Evolutionary conservation across 306 rosid genomes (phyloP), one percentile per base, ranked within the genome.

Genomic region (Malus fusca): DNA sequence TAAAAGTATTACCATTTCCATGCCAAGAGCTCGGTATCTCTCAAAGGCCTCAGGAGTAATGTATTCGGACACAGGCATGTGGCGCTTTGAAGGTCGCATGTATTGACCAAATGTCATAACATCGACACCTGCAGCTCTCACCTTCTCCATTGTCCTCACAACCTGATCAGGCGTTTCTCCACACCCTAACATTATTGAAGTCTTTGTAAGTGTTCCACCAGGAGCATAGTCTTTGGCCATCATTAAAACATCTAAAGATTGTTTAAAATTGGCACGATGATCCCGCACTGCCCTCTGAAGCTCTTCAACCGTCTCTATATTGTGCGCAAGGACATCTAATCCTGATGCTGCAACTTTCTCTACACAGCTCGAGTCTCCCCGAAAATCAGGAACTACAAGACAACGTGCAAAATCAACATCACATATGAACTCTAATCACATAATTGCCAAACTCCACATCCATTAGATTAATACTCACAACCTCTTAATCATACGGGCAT

Each of bases 81-180:
- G 99, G 69, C 98, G 99, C 85, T 96, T 96, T 48, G 99, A 92
- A 63, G 99, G 98, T 82, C 99, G 91, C 99, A 96, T 96, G 68
- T 96, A 92, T 72, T 92, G 98, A 75, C 99, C 99, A 79, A 96
- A 96, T 62, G 99, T 96, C 91, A 96, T 92, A 79, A 96, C 98
- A 43, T 92, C 99, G 76, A 96, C 96, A 74, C 98, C 99, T 6
- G 99, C 99, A n/a, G 90, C 97, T 85, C 90, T 87, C 84, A 96
- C 97, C 91, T 92, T 96, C 92, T 92, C 98, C 99, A 96, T 96
- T 26, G 99, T 92, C 80, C 86, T 91, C 86, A 96, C 92, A 43
- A 96, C 86, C 81, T 96, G 98, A 43, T 92, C 96, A 9, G 98
- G 97, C 78, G 97, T 89, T 81, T 96, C 99, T 68, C 99, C 99